Evolutionary conservation across 225 moss, liverwort and hornwort species (phyloP), one percentile per base, ranked within the genome.

Genomic region (Neckera pumila): DNA sequence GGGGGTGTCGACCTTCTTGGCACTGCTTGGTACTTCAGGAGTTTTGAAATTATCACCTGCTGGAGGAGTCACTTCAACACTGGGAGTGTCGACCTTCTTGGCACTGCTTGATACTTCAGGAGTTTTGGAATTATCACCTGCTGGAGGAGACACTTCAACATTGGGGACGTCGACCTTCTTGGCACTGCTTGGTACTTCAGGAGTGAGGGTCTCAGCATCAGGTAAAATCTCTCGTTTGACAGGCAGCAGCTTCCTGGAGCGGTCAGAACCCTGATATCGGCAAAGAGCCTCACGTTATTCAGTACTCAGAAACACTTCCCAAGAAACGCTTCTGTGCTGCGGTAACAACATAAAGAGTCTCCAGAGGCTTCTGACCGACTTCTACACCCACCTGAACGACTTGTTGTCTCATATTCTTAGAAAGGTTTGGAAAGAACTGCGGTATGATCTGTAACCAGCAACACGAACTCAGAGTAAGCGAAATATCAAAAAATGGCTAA

Each of bases 361-460:
- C 26, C 53, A 86, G 77, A 88, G 60, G n/a, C 69, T 69, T 86
- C 76, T 66, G 67, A 90, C 40, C 61, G 65, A 88, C 65, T 73
- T 49, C 45, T 62, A 38, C 74, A 90, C 93, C 78, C 90, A 93
- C 91, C 93, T 91, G 89, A 87, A 59, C 84, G 36, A 75, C 34
- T 88, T 87, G 84, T 33, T 74, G 65, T 78, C 74, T 84, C 64
- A 30, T 83, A 84, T 85, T 89, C 85, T 79, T 85, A 54, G 43
- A 84, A 79, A 92, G 83, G 40, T 19, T 87, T 90, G 93, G 92
- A 78, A 92, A 93, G 79, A 93, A 92, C 81, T 87, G 90, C 51
- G 64, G 86, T 86, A 93, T 76, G 23, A 93, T 88, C 92, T 93
- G 92, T 45, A 76, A 87, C 72, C 71, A 72, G 73, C 20, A 87